Conservation (phyloP, 2,329 filamentous ascomycete species). For the Epichloe uncinata region DNA sequence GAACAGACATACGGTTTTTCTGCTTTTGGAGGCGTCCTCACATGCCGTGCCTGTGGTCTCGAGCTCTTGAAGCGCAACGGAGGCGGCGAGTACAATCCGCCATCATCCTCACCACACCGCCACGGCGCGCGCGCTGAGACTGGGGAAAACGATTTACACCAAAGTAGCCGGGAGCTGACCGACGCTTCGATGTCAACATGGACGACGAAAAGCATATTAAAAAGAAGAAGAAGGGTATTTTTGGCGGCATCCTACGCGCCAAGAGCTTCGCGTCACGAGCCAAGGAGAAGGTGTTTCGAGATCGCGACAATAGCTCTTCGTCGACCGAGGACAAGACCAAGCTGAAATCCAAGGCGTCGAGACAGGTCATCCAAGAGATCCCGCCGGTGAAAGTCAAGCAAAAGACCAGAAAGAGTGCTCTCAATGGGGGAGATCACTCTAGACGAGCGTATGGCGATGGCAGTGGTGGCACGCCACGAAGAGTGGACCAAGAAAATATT, state of each 20-base stretch:
- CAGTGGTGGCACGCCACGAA: neutral
- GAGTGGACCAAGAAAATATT: neutral
- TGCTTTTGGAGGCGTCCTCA: neutral
- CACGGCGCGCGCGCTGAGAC: too few relatives aligned
- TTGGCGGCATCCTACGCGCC: constrained; percentile 35
- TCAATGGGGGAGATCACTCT: neutral
- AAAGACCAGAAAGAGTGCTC: neutral
- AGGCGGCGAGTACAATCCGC: too few relatives aligned
- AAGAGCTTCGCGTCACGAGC: constrained; percentile 24
- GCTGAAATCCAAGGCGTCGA: neutral
- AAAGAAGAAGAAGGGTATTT: constrained; percentile 31
- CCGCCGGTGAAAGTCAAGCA: neutral
- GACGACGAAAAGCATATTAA: constrained; percentile 17
- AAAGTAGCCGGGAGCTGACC: neutral
- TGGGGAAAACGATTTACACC: too few relatives aligned
- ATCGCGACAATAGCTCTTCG: neutral
- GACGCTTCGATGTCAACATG: constrained; percentile 15
- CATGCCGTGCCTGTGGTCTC: neutral
- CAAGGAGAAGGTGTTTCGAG: constrained; percentile 5
- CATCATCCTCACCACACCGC: too few relatives aligned
- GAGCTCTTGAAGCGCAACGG: neutral
- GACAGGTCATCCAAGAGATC: neutral
- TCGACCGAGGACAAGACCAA: neutral
- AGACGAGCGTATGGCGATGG: neutral
- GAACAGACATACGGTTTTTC: neutral